Conservation (phyloP, 257 asterid genomes). For the Scutellaria baicalensis region DNA sequence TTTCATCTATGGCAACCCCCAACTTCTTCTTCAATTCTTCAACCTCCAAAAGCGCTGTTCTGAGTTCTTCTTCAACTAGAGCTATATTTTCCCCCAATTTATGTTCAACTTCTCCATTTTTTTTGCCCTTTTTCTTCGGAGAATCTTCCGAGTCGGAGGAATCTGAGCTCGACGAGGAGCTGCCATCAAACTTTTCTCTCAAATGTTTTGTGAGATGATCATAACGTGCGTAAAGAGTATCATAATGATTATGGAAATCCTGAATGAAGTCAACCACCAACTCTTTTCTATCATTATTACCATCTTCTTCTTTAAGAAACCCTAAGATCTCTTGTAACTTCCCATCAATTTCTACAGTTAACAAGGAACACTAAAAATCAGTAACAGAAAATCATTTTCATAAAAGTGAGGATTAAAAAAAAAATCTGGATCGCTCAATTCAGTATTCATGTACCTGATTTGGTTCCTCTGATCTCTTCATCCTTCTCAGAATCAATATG, state of each 20-base stretch:
- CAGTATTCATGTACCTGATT: slow-evolving; percentile 37
- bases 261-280: slow-evolving; percentile 32
- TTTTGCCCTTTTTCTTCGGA: slow-evolving; percentile 25
- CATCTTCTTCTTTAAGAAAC: slow-evolving; percentile 39
- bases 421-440: background rate
- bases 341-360: slow-evolving; percentile 61
- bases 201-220: slow-evolving; percentile 60
- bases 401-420: background rate
- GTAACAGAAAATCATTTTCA: background rate
- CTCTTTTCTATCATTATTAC: slow-evolving; percentile 34
- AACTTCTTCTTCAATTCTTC: slow-evolving; percentile 39
- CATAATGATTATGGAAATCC: slow-evolving; percentile 49
- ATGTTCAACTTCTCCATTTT: slow-evolving; percentile 30
- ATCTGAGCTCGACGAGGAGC: slow-evolving; percentile 61
- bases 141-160: slow-evolving; percentile 61
- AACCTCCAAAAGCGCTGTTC: slow-evolving; percentile 39
- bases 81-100: slow-evolving; percentile 19
- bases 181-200: slow-evolving; percentile 37
- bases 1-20: slow-evolving; percentile 35
- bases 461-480: slow-evolving; percentile 52
- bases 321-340: slow-evolving; percentile 52
- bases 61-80: slow-evolving; percentile 38
- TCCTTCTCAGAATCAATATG: slow-evolving; percentile 47
- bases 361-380: background rate
- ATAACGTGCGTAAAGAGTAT: slow-evolving; percentile 57